Percentiles rank a stretch among this genome's conserved stretches.
phyloP scores from a whole-genome alignment of 495 filamentous ascomycete species.

The Lasiosphaeris hirsuta region DNA sequence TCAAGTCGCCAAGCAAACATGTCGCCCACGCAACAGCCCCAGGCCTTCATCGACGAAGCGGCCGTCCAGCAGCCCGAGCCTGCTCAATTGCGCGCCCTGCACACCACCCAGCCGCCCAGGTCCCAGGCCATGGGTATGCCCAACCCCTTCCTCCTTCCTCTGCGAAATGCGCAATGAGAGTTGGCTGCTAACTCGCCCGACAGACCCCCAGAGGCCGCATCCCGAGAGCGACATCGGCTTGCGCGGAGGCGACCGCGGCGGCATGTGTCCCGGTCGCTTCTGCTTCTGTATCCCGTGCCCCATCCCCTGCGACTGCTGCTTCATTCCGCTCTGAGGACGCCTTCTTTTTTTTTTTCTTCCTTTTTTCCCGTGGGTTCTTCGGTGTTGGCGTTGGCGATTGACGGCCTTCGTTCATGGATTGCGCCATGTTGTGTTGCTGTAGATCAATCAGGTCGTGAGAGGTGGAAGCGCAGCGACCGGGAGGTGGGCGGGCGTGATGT shows the following conservation, averaged over 20 bases:
- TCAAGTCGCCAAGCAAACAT: neutral
- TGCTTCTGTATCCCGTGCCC: constrained; percentile 47
- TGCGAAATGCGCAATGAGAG: neutral
- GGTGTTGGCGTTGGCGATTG: too few species aligned
- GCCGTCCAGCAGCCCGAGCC: constrained; percentile 16
- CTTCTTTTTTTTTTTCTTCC: too few species aligned
- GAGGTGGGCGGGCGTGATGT: too few species aligned
- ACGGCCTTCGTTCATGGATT: too few species aligned
- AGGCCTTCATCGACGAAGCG: neutral
- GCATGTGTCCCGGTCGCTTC: constrained; percentile 39
- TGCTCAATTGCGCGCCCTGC: constrained; percentile 14
- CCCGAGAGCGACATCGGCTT: constrained; percentile 31
- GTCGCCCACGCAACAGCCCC: constrained; percentile 1
- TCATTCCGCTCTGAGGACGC: constrained; percentile 22
- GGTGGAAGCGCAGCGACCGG: too few species aligned
- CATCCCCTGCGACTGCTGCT: constrained; percentile 41
- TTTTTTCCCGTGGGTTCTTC: too few species aligned
- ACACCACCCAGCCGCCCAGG: constrained; percentile 30
- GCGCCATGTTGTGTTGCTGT: too few species aligned
- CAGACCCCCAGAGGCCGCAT: constrained; percentile 39
- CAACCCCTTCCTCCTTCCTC: neutral
- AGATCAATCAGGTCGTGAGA: too few species aligned
- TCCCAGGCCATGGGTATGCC: constrained; percentile 36
- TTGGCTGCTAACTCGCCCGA: constrained; percentile 5
- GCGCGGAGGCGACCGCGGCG: constrained; percentile 37